phyloP scores from a whole-genome alignment of 1,284 basidiomycete species.

The Rhodotorula mucilaginosa region DNA sequence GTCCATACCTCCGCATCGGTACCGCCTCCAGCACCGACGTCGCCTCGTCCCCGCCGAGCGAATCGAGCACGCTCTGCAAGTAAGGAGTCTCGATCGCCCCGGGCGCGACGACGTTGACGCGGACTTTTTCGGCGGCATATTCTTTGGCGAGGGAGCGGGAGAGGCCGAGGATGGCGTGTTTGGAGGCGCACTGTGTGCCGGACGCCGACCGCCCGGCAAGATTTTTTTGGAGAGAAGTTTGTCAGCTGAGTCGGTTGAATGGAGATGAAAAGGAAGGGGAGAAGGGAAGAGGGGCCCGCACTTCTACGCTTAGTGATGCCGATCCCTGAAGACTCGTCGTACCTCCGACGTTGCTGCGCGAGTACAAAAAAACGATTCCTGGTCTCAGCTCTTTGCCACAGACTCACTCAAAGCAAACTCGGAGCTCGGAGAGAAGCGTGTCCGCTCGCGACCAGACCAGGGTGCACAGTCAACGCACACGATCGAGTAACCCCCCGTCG shows the following conservation, averaged over 20 bases:
- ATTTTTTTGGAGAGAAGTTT: background rate
- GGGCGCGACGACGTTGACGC: conserved; percentile 38
- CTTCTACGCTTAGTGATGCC: conserved; percentile 16
- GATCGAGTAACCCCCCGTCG: conserved; percentile 24
- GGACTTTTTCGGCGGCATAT: conserved; percentile 13
- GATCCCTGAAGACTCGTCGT: background rate
- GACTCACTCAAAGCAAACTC: too few relatives aligned
- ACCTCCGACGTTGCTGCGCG: conserved; percentile 26
- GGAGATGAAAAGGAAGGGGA: background rate
- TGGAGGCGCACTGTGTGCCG: conserved; percentile 31
- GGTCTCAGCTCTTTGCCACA: too few relatives aligned
- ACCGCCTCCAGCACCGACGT: conserved; percentile 7
- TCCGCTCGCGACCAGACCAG: background rate
- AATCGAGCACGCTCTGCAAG: conserved; percentile 13
- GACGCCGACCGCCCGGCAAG: too few relatives aligned
- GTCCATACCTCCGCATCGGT: conserved; percentile 28
- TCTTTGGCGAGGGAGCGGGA: conserved; percentile 31
- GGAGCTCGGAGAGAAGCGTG: too few relatives aligned
- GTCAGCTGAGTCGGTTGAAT: background rate
- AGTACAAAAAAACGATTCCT: too few relatives aligned
- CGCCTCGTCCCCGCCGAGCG: conserved; percentile 1
- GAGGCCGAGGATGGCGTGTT: conserved; percentile 38
- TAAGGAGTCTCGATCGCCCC: conserved; percentile 36
- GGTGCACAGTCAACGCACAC: conserved; percentile 21
- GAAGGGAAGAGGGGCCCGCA: conserved; percentile 1